phyloP scores from a whole-genome alignment of 208 protist species.

The Acanthamoeba lenticulata region DNA sequence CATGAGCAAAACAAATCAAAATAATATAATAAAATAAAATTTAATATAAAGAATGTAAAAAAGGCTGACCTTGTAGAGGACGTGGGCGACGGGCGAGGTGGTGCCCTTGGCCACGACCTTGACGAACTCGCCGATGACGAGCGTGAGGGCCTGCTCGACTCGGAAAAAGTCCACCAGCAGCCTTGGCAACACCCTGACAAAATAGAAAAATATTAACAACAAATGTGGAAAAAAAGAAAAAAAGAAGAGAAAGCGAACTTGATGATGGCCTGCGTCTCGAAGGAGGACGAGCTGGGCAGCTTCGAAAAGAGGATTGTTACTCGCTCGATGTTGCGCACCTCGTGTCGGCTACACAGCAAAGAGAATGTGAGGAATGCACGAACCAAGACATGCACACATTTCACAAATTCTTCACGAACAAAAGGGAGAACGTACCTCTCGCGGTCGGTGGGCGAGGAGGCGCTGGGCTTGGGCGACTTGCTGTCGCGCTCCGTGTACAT shows the following conservation, averaged over 20 bases:
- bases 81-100: not conserved
- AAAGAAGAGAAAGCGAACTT: not conserved
- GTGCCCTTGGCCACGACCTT: constrained; percentile 46
- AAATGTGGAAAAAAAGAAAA: no score
- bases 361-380: no score
- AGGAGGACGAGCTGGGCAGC: not conserved
- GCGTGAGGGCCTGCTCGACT: constrained; percentile 27
- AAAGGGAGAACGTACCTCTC: not conserved
- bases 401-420: not conserved
- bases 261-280: constrained; percentile 50
- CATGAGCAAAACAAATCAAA: no score
- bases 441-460: constrained; percentile 12
- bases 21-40: no score
- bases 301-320: constrained; percentile 56
- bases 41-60: not conserved
- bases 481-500: constrained; percentile 59
- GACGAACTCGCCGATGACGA: constrained; percentile 50
- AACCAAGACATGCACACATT: no score
- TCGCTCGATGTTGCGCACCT: constrained; percentile 49
- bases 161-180: constrained; percentile 60
- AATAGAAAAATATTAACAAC: not conserved
- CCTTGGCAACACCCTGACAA: constrained; percentile 19
- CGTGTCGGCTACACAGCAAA: not conserved
- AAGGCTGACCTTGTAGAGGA: constrained; percentile 24
- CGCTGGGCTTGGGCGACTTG: not conserved